Base-by-base conservation (phyloP, 768 basidiomycete genomes). In the Rhodotorula graminis region DNA sequence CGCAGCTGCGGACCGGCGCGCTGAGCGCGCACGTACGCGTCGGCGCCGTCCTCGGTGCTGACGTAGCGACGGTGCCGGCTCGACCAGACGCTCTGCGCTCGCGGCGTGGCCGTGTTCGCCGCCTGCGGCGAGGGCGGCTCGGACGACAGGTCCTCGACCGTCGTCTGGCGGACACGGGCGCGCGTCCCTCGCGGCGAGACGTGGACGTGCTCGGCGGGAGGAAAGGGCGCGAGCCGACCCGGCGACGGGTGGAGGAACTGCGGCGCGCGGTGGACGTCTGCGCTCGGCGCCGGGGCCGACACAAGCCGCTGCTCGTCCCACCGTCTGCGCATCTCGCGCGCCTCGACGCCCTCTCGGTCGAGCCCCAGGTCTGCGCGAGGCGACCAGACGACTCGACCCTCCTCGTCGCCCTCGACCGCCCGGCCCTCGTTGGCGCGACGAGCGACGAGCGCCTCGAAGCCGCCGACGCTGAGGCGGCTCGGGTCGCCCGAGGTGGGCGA, bases 311-410 rank as follows among this genome's bases (percentile, higher is more conserved):
- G 50, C 27, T 46, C 40, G 29, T 70, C 69, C 29, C 53, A 52
- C 50, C 53, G 12, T 9, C 65, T 6, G 12, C 69, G 49, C 10
- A 47, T 52, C 50, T 70, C 69, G 33, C 69, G 7, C n/a, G 70
- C 70, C 10, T 56, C 70, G 60, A 71, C 60, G 25, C 53, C 65
- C 11, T 40, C 29, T 2, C 55, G 42, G 23, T 65, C 64, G 25
- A 71, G 46, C 37, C 65, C 70, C 27, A 71, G 53, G 37, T 71
- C 21, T 7, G 66, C 37, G 25, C 70, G 59, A 25, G 70, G 64
- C 42, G 60, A 62, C 70, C 65, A 66, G 2, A 66, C 47, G 58
- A 71, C 60, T 1, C 42, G 18, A 10, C 63, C 69, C 25, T n/a
- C 44, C 3, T 55, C 55, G 0, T 50, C 56, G 33, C 33, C 29